Base-by-base conservation (phyloP, 441 rosid species). In the Croton laevigatus region DNA sequence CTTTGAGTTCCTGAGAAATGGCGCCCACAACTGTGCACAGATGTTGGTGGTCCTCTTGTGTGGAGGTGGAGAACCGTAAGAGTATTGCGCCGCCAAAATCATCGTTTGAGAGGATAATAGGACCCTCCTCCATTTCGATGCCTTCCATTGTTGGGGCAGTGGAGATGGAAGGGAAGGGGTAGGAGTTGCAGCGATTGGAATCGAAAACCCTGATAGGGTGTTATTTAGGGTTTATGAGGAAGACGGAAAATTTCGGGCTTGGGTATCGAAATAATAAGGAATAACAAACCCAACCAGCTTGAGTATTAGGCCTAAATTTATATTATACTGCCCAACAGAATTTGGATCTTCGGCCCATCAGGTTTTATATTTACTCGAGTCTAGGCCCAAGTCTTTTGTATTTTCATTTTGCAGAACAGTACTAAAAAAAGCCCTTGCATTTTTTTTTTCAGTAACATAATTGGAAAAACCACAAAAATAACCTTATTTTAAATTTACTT, bases 1-100 rank as follows among this genome's bases (percentile, higher is more conserved):
- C 98, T 66, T 81, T 86, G 61, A 92, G 85, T 63, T 83, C 89
- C 74, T 90, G 96, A 23, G 94, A 78, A 78, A 94, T 85, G 75
- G 87, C 81, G 76, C 91, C 93, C 6, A 94, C 66, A 46, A 84
- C 81, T 34, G 87, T 79, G 70, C 99, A 92, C 69, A 89, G 77
- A 73, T 81, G 87, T 63, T 82, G 87, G 80, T 82, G 87, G 60
- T 85, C 87, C n/a, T 88, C 90, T 60, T 86, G 80, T 9, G 75
- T 58, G 5, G 96, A 89, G 59, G 75, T 68, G 4, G 80, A 77
- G 74, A 84, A 84, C 52, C 86, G 90, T 55, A 86, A 77, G 63
- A 87, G 82, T 70, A 94, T 53, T 0, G 76, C 82, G 17, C 78
- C 80, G 70, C 94, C 83, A 72, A 89, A 83, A 62, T 92, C 95